A percentile compares a stretch with the other conserved stretches of the same genome.
These are phyloP conservation scores for Pezicula carpinea DNA, from an alignment of 2,329 filamentous ascomycete species.

Conservation along the genomic window DNA sequence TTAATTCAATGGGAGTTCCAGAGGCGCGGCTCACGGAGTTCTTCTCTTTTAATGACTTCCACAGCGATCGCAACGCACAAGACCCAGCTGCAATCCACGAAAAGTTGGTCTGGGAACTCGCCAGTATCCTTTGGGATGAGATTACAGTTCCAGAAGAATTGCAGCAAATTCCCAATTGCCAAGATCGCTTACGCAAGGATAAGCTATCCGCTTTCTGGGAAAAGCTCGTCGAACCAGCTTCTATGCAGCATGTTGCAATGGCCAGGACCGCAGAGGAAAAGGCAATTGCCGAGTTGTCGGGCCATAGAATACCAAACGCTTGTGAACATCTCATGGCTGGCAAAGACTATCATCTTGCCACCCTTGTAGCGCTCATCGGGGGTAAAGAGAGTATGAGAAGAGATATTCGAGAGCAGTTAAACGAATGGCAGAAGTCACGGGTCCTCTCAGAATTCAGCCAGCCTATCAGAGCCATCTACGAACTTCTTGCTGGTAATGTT, in stretches of 20 bases:
- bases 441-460: conserved; percentile 84
- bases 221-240: conserved; percentile 57
- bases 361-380: conserved; percentile 77
- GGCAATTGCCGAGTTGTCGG: conserved; percentile 74
- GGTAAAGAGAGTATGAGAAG: conserved; percentile 63
- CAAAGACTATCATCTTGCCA: conserved; percentile 78
- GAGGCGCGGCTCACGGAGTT: conserved; percentile 44
- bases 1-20: conserved; percentile 53
- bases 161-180: conserved; percentile 29
- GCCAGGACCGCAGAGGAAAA: conserved; percentile 71
- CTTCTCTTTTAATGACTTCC: conserved; percentile 46
- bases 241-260: conserved; percentile 49
- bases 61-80: conserved; percentile 33
- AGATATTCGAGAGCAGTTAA: conserved; percentile 75
- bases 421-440: conserved; percentile 78
- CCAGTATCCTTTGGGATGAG: conserved; percentile 83
- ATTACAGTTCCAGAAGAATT: conserved; percentile 41
- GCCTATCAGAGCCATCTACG: conserved; percentile 80
- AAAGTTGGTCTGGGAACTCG: conserved; percentile 77
- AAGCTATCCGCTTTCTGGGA: conserved; percentile 65
- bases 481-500: conserved; percentile 84
- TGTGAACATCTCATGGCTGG: conserved; percentile 73
- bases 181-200: conserved; percentile 47
- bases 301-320: conserved; percentile 75
- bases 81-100: conserved; percentile 54